phyloP scores from a whole-genome alignment of 2,329 filamentous ascomycete genomes.

The Neurospora crassa region DNA sequence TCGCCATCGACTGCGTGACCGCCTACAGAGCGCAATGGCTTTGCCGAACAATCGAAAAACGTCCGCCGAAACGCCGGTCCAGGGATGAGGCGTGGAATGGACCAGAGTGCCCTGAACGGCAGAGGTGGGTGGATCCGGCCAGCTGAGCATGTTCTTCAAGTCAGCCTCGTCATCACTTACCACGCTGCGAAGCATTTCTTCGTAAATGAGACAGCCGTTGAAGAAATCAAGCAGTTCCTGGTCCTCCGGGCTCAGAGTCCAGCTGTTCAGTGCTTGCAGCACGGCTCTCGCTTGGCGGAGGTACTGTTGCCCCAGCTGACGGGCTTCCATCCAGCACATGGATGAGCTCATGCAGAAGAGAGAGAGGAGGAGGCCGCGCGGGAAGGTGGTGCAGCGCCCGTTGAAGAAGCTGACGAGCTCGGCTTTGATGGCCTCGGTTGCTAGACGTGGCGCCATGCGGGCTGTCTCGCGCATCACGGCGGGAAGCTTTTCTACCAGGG shows the following conservation, averaged over 20 bases:
- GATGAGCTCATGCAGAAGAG: conserved; percentile 23
- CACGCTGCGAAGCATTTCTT: conserved; percentile 21
- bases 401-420: conserved; percentile 15
- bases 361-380: conserved; percentile 17
- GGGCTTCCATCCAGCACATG: conserved; percentile 20
- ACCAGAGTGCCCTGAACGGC: conserved; percentile 4
- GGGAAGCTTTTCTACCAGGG: conserved; percentile 19
- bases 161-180: conserved; percentile 20
- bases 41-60: conserved; percentile 20
- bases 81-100: conserved; percentile 13
- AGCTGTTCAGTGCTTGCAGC: conserved; percentile 12
- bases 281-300: conserved; percentile 17
- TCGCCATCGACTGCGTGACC: conserved; percentile 20
- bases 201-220: conserved; percentile 21
- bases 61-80: conserved; percentile 18
- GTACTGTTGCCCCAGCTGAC: conserved; percentile 18
- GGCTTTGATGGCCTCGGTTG: conserved; percentile 17
- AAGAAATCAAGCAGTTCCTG: conserved; percentile 19
- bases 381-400: conserved; percentile 8
- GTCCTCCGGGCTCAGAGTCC: conserved; percentile 5
- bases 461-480: conserved; percentile 18
- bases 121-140: conserved; percentile 13
- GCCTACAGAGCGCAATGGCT: conserved; percentile 17
- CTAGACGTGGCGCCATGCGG: conserved; percentile 13
- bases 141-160: conserved; percentile 19